A percentile compares a stretch with the other conserved stretches of the same genome.
Conservation (phyloP, 495 filamentous ascomycete species). For the Penicillium cinerascens region DNA sequence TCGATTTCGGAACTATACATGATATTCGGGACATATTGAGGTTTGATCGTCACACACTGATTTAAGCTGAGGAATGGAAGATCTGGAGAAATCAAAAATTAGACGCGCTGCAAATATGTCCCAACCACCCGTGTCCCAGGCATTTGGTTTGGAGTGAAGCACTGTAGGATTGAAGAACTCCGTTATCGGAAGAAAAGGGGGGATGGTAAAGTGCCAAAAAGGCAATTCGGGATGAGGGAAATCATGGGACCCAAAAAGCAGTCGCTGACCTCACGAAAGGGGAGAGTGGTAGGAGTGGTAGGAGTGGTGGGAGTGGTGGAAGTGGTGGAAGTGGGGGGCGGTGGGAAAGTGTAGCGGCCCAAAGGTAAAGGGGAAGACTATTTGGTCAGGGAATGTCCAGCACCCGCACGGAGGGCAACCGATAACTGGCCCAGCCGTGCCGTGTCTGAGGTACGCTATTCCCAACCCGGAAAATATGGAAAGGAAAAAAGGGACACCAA, state of each 20-base stretch:
- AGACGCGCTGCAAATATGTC: constrained; percentile 17
- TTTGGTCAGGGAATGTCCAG: constrained; percentile 22
- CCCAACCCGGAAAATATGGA: not conserved
- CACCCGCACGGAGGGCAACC: constrained; percentile 6
- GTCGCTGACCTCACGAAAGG: constrained; percentile 22
- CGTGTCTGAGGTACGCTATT: constrained; percentile 21
- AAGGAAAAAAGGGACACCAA: constrained; percentile 29
- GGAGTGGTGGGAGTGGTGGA: too few species aligned
- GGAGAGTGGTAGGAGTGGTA: too few species aligned
- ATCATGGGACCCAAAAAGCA: constrained; percentile 27
- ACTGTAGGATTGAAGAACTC: too few species aligned
- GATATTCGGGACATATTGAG: not conserved
- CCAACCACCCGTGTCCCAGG: not conserved
- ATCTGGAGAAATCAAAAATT: constrained; percentile 22
- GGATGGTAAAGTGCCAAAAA: constrained; percentile 2
- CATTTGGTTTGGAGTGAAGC: too few species aligned
- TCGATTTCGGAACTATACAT: not conserved
- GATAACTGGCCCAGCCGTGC: constrained; percentile 25
- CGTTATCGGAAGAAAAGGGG: constrained; percentile 12
- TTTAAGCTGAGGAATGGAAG: constrained; percentile 25
- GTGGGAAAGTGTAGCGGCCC: not conserved
- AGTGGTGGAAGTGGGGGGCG: not conserved
- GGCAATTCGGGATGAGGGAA: not conserved
- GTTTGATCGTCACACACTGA: not conserved
- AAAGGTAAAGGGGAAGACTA: not conserved